Evolutionary conservation across 2,329 filamentous ascomycete species (phyloP).

Genomic region (Leptographium galeiforme): DNA sequence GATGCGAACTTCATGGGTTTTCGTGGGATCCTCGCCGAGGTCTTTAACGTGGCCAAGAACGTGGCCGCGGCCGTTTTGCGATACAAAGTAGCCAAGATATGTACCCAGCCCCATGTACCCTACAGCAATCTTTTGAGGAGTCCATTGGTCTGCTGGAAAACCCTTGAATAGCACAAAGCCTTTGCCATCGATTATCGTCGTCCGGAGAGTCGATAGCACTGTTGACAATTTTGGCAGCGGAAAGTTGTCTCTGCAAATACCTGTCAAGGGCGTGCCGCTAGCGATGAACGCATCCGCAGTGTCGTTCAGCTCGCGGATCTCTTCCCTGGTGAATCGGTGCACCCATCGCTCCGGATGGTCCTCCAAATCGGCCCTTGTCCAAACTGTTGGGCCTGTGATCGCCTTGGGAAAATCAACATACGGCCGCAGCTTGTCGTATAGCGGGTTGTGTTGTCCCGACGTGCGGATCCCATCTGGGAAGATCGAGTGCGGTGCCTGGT

Average conservation of each 20-base stretch:
- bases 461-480: slow-evolving; percentile 37
- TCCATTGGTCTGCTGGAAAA: slow-evolving; percentile 66
- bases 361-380: slow-evolving; percentile 53
- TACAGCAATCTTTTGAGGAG: slow-evolving; percentile 64
- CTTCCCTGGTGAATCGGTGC: slow-evolving; percentile 51
- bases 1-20: slow-evolving; percentile 80
- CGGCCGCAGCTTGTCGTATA: slow-evolving; percentile 49
- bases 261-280: slow-evolving; percentile 52
- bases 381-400: slow-evolving; percentile 60
- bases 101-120: slow-evolving; percentile 86
- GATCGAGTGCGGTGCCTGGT: slow-evolving; percentile 20
- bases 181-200: slow-evolving; percentile 57
- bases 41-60: slow-evolving; percentile 85
- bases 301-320: slow-evolving; percentile 52
- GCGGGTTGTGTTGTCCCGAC: slow-evolving; percentile 58
- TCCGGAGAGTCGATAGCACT: slow-evolving; percentile 21
- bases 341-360: slow-evolving; percentile 56
- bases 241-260: slow-evolving; percentile 40
- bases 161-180: slow-evolving; percentile 85
- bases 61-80: slow-evolving; percentile 73
- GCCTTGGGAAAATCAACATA: slow-evolving; percentile 59
- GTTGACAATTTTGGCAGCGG: slow-evolving; percentile 26
- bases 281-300: slow-evolving; percentile 58
- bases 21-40: slow-evolving; percentile 64
- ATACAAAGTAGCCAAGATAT: slow-evolving; percentile 77